Conservation (phyloP, 192 early-diverging fungal species). For the Coemansia sp. region DNA sequence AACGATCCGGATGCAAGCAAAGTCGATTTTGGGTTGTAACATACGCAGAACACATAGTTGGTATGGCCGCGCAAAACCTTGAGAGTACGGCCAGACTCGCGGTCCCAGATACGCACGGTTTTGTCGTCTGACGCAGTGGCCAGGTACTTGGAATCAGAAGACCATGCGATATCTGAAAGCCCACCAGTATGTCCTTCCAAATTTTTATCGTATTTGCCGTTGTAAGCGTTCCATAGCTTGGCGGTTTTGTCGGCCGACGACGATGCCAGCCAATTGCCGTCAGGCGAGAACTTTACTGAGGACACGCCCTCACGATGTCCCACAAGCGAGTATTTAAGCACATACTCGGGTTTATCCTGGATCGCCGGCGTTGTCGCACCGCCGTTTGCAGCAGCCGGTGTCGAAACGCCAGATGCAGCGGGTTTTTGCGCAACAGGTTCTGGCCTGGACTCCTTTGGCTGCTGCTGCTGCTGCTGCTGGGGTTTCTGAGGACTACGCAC, state of each 20-base stretch:
- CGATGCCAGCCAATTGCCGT: constrained; percentile 95
- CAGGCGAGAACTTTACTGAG: constrained; percentile 96
- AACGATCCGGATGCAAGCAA: constrained; percentile 96
- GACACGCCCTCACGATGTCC: constrained; percentile 96
- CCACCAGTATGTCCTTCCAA: constrained; percentile 89
- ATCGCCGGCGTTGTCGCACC: constrained; percentile 13
- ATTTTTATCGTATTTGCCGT: constrained; percentile 81
- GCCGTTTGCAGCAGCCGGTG: constrained; percentile 8
- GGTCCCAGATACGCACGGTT: constrained; percentile 90
- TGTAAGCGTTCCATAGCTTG: constrained; percentile 87
- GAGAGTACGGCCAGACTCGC: constrained; percentile 69
- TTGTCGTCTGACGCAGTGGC: constrained; percentile 95
- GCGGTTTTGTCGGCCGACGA: constrained; percentile 90
- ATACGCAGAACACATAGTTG: constrained; percentile 97
- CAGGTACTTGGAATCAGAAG: constrained; percentile 83
- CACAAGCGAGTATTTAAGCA: constrained; percentile 81
- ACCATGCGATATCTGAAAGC: constrained; percentile 96
- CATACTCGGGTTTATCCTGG: constrained; percentile 73
- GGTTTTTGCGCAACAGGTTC: constrained; percentile 17
- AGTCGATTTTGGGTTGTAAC: constrained; percentile 92
- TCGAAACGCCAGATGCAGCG: constrained; percentile 14
- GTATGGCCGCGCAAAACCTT: constrained; percentile 88
- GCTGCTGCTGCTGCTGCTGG: constrained; percentile 11
- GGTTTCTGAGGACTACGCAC: constrained; percentile 1
- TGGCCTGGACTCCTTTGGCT: background rate